phyloP scores from a whole-genome alignment of 176 grass and related monocot genomes.

The Lolium rigidum region DNA sequence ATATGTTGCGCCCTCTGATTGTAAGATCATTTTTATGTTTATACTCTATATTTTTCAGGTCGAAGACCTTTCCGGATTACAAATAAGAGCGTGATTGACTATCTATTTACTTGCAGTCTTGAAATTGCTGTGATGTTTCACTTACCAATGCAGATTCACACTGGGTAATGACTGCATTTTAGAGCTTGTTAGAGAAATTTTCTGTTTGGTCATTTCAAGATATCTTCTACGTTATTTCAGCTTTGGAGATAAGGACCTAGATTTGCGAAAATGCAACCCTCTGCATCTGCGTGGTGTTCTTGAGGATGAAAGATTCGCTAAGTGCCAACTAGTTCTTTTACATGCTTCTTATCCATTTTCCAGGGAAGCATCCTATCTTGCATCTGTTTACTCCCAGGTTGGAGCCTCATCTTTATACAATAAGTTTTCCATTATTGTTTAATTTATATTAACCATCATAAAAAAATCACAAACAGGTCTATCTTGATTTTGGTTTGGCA shows the following conservation, averaged over 20 bases:
- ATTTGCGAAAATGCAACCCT: conserved; percentile 88
- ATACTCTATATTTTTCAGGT: conserved; percentile 66
- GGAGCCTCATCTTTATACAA: conserved; percentile 16
- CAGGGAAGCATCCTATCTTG: conserved; percentile 98
- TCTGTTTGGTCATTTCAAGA: conserved; percentile 29
- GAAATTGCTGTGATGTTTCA: conserved; percentile 62
- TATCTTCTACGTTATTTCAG: conserved; percentile 58
- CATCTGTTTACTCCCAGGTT: conserved; percentile 98
- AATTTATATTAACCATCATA: conserved; percentile 28
- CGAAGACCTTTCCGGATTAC: conserved; percentile 68
- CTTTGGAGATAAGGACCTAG: conserved; percentile 94
- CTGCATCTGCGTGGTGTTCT: conserved; percentile 84
- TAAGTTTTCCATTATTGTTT: conserved; percentile 8
- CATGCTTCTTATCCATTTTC: conserved; percentile 99
- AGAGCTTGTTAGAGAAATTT: conserved; percentile 17
- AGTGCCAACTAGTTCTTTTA: conserved; percentile 88
- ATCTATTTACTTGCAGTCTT: conserved; percentile 85
- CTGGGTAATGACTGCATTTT: conserved; percentile 67
- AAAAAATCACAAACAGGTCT: conserved; percentile 61
- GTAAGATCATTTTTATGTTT: conserved; percentile 16
- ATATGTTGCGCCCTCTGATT: neutral
- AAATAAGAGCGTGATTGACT: conserved; percentile 94
- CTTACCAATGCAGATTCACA: conserved; percentile 93
- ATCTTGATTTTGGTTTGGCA: conserved; percentile 98
- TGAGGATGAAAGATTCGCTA: conserved; percentile 80